phyloP scores from a whole-genome alignment of 495 filamentous ascomycete species.

The Penicillium mononematosum region DNA sequence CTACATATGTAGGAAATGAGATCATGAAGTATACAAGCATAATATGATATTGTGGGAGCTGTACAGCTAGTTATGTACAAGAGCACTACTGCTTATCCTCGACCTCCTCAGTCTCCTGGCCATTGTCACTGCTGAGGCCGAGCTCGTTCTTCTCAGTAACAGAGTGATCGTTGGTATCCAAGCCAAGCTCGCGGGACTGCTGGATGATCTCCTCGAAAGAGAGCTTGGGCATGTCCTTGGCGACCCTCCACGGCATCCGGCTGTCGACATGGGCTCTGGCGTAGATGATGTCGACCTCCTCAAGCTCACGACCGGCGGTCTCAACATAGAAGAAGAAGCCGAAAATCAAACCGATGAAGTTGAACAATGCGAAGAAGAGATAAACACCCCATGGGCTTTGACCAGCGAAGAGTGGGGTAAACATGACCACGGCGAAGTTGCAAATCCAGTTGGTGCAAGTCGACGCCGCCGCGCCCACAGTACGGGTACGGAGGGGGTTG shows the following conservation, averaged over 20 bases:
- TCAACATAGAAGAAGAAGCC: slow-evolving; percentile 71
- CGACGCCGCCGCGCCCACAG: slow-evolving; percentile 61
- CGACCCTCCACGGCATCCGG: slow-evolving; percentile 36
- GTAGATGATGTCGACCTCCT: slow-evolving; percentile 65
- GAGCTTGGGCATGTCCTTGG: slow-evolving; percentile 40
- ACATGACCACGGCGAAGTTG: slow-evolving; percentile 72
- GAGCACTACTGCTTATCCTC: slow-evolving; percentile 10
- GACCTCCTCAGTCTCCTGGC: slow-evolving; percentile 22
- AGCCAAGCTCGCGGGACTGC: slow-evolving; percentile 30
- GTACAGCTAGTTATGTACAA: not conserved
- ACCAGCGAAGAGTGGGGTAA: slow-evolving; percentile 48
- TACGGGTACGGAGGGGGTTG: slow-evolving; percentile 67
- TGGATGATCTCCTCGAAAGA: slow-evolving; percentile 31
- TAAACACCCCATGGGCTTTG: slow-evolving; percentile 36
- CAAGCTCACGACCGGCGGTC: slow-evolving; percentile 65
- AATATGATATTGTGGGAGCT: too few relatives aligned
- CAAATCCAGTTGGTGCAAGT: slow-evolving; percentile 69
- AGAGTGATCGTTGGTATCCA: slow-evolving; percentile 20
- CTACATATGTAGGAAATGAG: too few relatives aligned
- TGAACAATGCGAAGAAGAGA: slow-evolving; percentile 67
- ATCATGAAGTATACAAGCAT: too few relatives aligned
- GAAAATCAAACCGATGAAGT: slow-evolving; percentile 62
- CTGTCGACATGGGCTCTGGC: slow-evolving; percentile 41
- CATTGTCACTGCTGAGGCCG: slow-evolving; percentile 28
- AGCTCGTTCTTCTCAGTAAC: slow-evolving; percentile 33